These are phyloP conservation scores for Conoideocrella luteorostrata DNA, from an alignment of 2,329 filamentous ascomycete genomes.

Conservation along the genomic window DNA sequence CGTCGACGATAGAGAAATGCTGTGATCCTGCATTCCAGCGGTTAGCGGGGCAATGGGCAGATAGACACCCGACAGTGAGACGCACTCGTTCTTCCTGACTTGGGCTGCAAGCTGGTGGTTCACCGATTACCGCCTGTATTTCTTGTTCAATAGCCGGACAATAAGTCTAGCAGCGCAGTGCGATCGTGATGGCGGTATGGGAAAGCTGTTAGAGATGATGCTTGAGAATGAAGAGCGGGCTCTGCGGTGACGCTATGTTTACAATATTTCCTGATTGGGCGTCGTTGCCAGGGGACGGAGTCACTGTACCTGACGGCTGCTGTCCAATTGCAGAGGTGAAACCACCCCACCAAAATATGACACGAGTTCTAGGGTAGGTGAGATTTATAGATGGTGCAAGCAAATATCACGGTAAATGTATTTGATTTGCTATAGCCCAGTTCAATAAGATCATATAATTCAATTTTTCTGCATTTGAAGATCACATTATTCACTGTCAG, in stretches of 20 bases:
- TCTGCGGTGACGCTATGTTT: constrained; percentile 9
- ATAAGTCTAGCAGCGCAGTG: background rate
- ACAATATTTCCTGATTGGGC: constrained; percentile 11
- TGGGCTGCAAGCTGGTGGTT: background rate
- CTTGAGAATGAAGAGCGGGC: background rate
- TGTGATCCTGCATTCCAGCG: constrained; percentile 28
- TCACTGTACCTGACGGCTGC: background rate
- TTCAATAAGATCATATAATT: too few species aligned
- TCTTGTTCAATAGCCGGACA: background rate
- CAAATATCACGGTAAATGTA: too few species aligned
- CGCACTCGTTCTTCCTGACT: background rate
- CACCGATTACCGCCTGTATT: background rate
- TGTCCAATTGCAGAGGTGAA: too few species aligned
- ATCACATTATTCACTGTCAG: too few species aligned
- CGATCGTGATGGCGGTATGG: background rate
- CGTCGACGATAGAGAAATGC: constrained; percentile 11
- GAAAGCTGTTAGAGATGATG: constrained; percentile 5
- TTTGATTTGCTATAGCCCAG: too few species aligned
- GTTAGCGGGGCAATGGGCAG: constrained; percentile 36
- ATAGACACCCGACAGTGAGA: background rate
- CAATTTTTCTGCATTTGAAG: too few species aligned
- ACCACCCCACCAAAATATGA: too few species aligned
- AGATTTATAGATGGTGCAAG: too few species aligned
- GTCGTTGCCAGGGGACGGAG: constrained; percentile 7
- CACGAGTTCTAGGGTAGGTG: too few species aligned